A percentile compares a stretch with the other conserved stretches of the same genome.
These are phyloP conservation scores for Fusarium papillatum DNA, from an alignment of 2,329 filamentous ascomycete genomes.

Conservation along the genomic window DNA sequence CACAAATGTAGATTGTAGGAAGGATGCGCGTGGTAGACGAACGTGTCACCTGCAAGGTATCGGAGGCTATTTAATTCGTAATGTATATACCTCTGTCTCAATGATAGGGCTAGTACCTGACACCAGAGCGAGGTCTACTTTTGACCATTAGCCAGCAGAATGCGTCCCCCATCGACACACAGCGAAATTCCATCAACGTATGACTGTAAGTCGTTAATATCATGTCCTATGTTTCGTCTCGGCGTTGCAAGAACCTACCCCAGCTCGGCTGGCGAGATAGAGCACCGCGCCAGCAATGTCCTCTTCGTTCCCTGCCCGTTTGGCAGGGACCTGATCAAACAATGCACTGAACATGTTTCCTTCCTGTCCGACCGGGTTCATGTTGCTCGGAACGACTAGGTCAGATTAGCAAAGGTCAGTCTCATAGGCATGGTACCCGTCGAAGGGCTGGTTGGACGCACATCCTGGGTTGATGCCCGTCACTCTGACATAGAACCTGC, in stretches of 20 bases:
- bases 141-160: conserved; percentile 49
- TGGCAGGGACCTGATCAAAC: conserved; percentile 50
- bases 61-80: not conserved
- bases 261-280: conserved; percentile 48
- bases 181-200: conserved; percentile 48
- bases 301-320: conserved; percentile 45
- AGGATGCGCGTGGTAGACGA: not conserved
- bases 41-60: not conserved
- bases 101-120: not conserved
- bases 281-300: conserved; percentile 49
- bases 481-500: conserved; percentile 49
- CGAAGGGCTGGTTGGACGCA: conserved; percentile 24
- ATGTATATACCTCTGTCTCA: not conserved
- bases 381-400: conserved; percentile 50
- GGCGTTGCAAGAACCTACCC: conserved; percentile 40
- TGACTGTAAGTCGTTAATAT: conserved; percentile 32
- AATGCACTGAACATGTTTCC: conserved; percentile 49
- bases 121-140: not conserved
- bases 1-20: not conserved
- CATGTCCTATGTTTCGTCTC: not conserved
- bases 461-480: conserved; percentile 50
- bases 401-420: not conserved
- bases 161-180: conserved; percentile 48
- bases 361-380: conserved; percentile 49
- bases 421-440: not conserved